Evolutionary conservation across 169 alveolate species (phyloP), one percentile per base, ranked within the genome.

Genomic region (Eimeria sp.): DNA sequence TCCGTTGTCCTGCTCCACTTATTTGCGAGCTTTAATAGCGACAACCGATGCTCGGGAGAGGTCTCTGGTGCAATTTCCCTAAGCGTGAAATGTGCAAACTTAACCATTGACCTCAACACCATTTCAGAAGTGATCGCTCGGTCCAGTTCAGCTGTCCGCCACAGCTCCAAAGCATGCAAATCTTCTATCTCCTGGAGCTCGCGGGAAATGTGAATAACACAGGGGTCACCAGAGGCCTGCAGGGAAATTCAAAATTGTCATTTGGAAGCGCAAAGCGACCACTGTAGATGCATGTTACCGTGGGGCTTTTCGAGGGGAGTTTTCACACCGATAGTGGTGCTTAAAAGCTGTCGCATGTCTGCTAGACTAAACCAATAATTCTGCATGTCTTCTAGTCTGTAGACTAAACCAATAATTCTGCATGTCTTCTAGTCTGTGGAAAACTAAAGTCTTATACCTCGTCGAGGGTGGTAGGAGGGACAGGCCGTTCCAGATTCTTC

Each of bases 101-200:
- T 82, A 54, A 82, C 72, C 90, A 82, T 82, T 20, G 90, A 82
- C 74, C 90, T 54, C 76, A 82, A 72, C 30, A 82, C 72, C 90
- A 82, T 33, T 33, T 82, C 90, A 20, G 90, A 82, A 56, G 49
- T 82, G 54, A 82, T 54, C 33, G 90, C 74, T 60, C 54, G 54
- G 54, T 56, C 43, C 68, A 56, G 27, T 82, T 82, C 90, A 30
- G 90, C 90, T n/a, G 76, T 82, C 20, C 52, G 40, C 90, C 90
- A 82, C 74, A 82, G 54, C 58, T 82, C 90, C 49, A 54, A 18
- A 30, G 43, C 49, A 82, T 82, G 90, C 54, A 54, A 33, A 27
- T 82, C 43, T 33, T 82, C 90, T 27, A 82, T n/a, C 46, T 43
- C 74, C 56, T 40, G 68, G 52, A 82, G 90, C 74, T 82, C 74